Evolutionary conservation across 441 rosid species (phyloP).

Genomic region (Kokia cookei): DNA sequence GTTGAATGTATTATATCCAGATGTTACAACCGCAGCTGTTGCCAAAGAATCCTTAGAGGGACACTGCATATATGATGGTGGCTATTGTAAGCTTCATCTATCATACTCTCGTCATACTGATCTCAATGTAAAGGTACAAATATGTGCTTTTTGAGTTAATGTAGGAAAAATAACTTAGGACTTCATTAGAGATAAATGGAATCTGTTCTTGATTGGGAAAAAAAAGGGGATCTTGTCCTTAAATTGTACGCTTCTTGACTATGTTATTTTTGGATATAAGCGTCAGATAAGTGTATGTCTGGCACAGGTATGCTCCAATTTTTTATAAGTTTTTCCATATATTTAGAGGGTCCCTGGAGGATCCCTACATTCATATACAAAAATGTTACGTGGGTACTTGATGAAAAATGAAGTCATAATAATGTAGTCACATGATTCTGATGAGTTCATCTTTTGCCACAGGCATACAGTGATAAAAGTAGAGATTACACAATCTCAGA

Average conservation of each 20-base stretch:
- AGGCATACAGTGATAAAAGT: slow-evolving; percentile 89
- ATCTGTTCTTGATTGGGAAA: slow-evolving; percentile 21
- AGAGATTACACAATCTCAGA: slow-evolving; percentile 30
- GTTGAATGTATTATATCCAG: slow-evolving; percentile 28
- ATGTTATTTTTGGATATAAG: too few species aligned
- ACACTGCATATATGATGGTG: slow-evolving; percentile 99
- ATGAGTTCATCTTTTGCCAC: slow-evolving; percentile 7
- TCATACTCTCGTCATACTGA: slow-evolving; percentile 99
- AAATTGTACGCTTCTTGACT: slow-evolving; percentile 44
- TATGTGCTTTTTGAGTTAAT: slow-evolving; percentile 55
- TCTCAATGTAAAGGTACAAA: slow-evolving; percentile 99
- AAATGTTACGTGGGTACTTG: too few species aligned
- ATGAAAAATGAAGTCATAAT: too few species aligned
- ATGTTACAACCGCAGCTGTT: slow-evolving; percentile 72
- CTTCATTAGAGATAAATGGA: slow-evolving; percentile 33
- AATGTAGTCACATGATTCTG: neutral
- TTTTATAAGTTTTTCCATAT: too few species aligned
- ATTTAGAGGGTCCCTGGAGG: too few species aligned
- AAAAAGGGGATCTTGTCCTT: slow-evolving; percentile 26
- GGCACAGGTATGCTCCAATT: too few species aligned
- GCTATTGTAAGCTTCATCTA: slow-evolving; percentile 99
- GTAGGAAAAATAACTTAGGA: slow-evolving; percentile 19
- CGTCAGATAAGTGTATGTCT: too few species aligned
- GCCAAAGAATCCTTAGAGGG: slow-evolving; percentile 98
- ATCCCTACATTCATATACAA: too few species aligned